Conservation (phyloP, 306 rosid genomes). For the Corylus avellana region DNA sequence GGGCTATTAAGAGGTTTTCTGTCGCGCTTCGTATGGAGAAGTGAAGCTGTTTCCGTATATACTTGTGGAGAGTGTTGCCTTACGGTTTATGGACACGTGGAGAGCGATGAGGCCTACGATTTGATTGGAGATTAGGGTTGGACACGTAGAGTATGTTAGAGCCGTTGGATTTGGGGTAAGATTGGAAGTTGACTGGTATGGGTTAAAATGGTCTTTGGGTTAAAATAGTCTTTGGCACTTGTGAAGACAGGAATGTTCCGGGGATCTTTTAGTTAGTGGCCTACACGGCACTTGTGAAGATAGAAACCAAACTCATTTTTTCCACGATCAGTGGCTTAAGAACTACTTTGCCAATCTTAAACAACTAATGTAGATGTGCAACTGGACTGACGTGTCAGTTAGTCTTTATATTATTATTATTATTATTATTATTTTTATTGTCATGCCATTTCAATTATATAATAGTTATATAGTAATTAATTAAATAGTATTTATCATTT, state of each 20-base stretch:
- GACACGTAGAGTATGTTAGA: conserved; percentile 22
- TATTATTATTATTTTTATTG: too few species aligned
- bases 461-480: too few species aligned
- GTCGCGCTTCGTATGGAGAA: background rate
- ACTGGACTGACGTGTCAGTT: too few species aligned
- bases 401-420: too few species aligned
- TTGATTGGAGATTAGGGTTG: background rate
- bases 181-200: background rate
- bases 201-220: background rate
- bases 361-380: too few species aligned
- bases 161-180: conserved; percentile 2
- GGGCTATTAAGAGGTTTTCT: background rate
- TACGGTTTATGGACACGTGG: background rate
- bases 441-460: too few species aligned
- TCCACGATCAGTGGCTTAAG: too few species aligned
- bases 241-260: background rate
- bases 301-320: too few species aligned
- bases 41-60: background rate
- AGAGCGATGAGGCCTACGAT: background rate
- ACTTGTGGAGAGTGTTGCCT: background rate
- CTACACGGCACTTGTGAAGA: too few species aligned
- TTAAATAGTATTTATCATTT: too few species aligned
- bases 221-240: background rate
- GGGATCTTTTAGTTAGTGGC: background rate
- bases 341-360: too few species aligned